phyloP scores from a whole-genome alignment of 495 filamentous ascomycete genomes.

The Trichoderma erinaceum region DNA sequence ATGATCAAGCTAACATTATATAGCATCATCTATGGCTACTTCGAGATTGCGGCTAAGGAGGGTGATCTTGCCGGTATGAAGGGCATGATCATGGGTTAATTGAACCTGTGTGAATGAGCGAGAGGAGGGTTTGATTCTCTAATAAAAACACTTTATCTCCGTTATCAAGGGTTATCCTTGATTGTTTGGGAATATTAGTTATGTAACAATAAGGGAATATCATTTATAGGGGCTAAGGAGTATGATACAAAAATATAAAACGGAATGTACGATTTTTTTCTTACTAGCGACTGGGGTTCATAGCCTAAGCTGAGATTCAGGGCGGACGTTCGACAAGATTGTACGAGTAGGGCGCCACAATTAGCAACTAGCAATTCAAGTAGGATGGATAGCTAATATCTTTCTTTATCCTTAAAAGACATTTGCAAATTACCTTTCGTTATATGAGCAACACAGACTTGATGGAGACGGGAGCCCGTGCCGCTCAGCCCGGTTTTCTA shows the following conservation, averaged over 20 bases:
- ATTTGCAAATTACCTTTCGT: too few species aligned
- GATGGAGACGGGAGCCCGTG: too few species aligned
- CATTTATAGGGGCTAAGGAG: background rate
- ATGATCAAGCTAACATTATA: constrained; percentile 30
- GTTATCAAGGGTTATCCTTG: background rate
- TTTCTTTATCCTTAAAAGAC: too few species aligned
- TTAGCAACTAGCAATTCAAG: too few species aligned
- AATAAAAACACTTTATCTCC: constrained; percentile 10
- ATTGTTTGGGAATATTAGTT: background rate
- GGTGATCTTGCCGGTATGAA: constrained; percentile 89
- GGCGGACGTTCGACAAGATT: background rate
- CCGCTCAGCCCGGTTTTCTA: background rate
- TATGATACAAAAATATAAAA: constrained; percentile 10
- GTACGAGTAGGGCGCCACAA: too few species aligned
- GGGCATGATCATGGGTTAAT: constrained; percentile 72
- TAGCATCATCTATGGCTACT: constrained; percentile 98
- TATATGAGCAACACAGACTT: too few species aligned
- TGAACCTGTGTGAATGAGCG: background rate
- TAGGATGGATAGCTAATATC: too few species aligned
- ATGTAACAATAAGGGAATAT: constrained; percentile 5
- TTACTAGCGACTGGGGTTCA: background rate
- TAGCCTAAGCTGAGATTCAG: background rate
- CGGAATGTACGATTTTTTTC: constrained; percentile 8
- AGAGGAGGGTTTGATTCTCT: background rate
- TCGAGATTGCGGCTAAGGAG: constrained; percentile 98